Base-by-base conservation (phyloP, 495 filamentous ascomycete genomes). In the Penicillium coffeae region DNA sequence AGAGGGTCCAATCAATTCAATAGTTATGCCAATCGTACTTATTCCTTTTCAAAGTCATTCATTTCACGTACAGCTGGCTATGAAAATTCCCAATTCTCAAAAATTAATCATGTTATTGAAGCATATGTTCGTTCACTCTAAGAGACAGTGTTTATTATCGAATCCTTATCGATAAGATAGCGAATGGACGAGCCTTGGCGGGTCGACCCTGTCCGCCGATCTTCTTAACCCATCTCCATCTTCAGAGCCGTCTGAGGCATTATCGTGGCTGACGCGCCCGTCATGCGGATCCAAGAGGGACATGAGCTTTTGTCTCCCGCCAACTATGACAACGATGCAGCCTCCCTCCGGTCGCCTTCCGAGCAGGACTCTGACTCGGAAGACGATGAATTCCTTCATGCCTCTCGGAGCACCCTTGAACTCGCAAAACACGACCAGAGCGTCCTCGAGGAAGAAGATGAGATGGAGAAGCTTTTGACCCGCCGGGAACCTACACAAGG, bases 381-480 rank as follows among this genome's bases (percentile, higher is more conserved):
- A 51, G 84, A 88, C 58, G 87, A 90, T 60, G 78, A 84, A 49
- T 71, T 86, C 45, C 70, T 84, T 20, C 70, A 75, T 45, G 75
- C 76, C 9, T 79, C 80, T 22, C 77, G 86, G 12, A 87, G 80
- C 40, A 88, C 86, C 51, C 67, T 78, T 38, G 89, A 95, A 60
- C 71, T 89, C 20, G 72, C 79, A 10, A 74, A 80, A 19, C 80
- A 86, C 63, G 90, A 94, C 59, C 77, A 80, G 38, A 75, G 83
- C n/a, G 84, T 95, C 0, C 64, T 96, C 49, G 78, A 86, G 36
- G 88, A 93, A 52, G 91, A 97, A 70, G 90, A 96, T 47, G 90
- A 96, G 60, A 72, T 86, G 38, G 91, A 94, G 58, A 81, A 85
- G 51, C 64, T 96, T 36, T 74, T 96, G 32, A 69, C 80, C 32